Evolutionary conservation across 495 filamentous ascomycete species (phyloP).

Genomic region (Recurvomyces mirabilis): DNA sequence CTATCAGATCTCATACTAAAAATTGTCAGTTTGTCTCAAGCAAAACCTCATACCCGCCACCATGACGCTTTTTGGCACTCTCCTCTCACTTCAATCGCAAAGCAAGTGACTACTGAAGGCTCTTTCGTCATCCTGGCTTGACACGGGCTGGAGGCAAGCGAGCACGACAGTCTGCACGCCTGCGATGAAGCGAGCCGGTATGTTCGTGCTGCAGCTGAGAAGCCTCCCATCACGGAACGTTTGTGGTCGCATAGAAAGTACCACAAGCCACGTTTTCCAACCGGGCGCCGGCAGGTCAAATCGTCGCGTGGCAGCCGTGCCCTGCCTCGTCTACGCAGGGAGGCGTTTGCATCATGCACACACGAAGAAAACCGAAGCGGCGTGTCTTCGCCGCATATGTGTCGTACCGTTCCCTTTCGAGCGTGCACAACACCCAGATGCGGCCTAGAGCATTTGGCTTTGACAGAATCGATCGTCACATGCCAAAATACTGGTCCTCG

Average conservation of each 20-base stretch:
- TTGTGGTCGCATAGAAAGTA: neutral
- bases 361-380: neutral
- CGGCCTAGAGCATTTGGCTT: neutral
- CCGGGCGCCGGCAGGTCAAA: conserved; percentile 3
- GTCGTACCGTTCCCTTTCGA: conserved; percentile 1
- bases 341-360: no score
- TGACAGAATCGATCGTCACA: conserved; percentile 1
- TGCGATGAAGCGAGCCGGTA: no score
- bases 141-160: no score
- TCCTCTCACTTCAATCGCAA: no score
- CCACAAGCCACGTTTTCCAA: conserved; percentile 7
- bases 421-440: neutral
- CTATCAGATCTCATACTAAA: no score
- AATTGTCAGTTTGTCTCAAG: no score
- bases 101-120: no score
- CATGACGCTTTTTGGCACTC: no score
- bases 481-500: no score
- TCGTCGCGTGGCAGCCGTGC: conserved; percentile 9
- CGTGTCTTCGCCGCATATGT: neutral
- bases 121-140: no score
- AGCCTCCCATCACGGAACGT: neutral
- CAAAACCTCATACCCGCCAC: no score
- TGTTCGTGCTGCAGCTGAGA: neutral
- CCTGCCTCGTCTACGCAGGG: neutral
- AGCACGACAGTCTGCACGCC: no score